Evolutionary conservation across 805 yeast species (phyloP).

Genomic region (Cyberlindnera mycetangii): DNA sequence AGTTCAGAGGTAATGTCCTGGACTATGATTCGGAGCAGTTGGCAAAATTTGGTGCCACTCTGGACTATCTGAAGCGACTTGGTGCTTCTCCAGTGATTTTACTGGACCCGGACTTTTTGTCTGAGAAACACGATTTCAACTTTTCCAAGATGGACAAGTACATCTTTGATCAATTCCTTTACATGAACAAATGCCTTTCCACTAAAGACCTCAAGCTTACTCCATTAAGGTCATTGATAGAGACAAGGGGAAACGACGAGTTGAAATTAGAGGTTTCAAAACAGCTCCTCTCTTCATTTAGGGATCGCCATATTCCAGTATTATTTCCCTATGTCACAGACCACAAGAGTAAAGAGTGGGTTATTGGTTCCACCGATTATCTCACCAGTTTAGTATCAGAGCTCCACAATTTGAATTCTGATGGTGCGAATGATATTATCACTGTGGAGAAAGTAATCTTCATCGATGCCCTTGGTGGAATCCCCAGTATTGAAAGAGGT

Average conservation of each 20-base stretch:
- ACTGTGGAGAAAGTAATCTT: constrained; percentile 79
- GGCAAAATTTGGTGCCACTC: constrained; percentile 17
- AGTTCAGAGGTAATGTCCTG: constrained; percentile 26
- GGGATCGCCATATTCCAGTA: constrained; percentile 36
- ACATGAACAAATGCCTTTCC: constrained; percentile 12
- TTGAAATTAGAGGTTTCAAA: constrained; percentile 12
- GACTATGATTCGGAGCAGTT: constrained; percentile 17
- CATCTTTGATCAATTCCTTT: constrained; percentile 22
- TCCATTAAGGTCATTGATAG: constrained; percentile 19
- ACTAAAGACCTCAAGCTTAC: constrained; percentile 12
- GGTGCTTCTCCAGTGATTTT: constrained; percentile 24
- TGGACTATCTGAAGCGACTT: constrained; percentile 22
- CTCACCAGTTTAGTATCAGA: constrained; percentile 33
- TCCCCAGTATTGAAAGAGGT: constrained; percentile 80
- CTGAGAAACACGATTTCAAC: constrained; percentile 18
- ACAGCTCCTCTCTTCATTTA: constrained; percentile 8
- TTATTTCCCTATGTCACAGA: constrained; percentile 70
- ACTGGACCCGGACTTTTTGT: constrained; percentile 25
- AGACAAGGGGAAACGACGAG: neutral
- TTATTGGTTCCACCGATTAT: constrained; percentile 40
- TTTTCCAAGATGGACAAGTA: constrained; percentile 18
- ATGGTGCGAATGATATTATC: constrained; percentile 17
- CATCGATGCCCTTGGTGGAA: constrained; percentile 83
- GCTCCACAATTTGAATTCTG: constrained; percentile 21
- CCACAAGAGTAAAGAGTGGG: constrained; percentile 37